Conservation (phyloP, 2,329 filamentous ascomycete species). For the Grosmannia penicillata region DNA sequence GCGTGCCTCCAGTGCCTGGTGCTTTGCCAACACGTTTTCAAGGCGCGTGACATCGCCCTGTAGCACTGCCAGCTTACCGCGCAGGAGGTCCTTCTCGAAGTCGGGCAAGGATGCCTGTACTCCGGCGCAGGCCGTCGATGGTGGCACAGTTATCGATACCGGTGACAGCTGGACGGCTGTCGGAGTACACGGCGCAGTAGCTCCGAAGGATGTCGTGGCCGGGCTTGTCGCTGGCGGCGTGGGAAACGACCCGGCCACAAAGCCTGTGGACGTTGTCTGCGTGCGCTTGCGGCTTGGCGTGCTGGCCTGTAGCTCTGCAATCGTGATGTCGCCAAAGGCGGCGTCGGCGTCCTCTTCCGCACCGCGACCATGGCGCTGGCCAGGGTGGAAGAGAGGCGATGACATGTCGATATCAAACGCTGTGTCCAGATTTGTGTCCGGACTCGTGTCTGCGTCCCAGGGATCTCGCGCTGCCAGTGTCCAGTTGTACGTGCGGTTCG, state of each 20-base stretch:
- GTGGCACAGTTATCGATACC: conserved; percentile 8
- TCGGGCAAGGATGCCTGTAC: conserved; percentile 29
- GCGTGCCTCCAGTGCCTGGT: conserved; percentile 34
- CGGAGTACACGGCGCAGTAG: neutral
- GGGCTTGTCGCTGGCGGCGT: conserved; percentile 43
- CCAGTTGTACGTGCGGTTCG: conserved; percentile 29
- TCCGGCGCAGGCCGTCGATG: conserved; percentile 14
- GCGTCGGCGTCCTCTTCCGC: conserved; percentile 17
- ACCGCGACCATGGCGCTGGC: too few species aligned
- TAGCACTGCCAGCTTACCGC: conserved; percentile 32
- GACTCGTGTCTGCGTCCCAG: conserved; percentile 14
- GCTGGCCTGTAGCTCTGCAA: conserved; percentile 34
- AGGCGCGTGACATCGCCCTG: too few species aligned
- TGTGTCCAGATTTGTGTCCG: conserved; percentile 20
- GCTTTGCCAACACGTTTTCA: conserved; percentile 28
- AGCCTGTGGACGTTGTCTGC: conserved; percentile 11
- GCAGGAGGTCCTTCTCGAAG: conserved; percentile 23
- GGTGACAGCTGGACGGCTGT: neutral
- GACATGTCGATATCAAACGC: conserved; percentile 18
- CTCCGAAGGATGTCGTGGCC: conserved; percentile 14
- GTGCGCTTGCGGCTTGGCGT: conserved; percentile 25
- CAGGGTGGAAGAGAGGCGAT: neutral
- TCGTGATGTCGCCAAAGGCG: conserved; percentile 32
- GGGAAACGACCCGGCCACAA: conserved; percentile 27
- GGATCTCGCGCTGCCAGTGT: conserved; percentile 33